phyloP scores from a whole-genome alignment of 495 filamentous ascomycete species.

The Tuber borchii region DNA sequence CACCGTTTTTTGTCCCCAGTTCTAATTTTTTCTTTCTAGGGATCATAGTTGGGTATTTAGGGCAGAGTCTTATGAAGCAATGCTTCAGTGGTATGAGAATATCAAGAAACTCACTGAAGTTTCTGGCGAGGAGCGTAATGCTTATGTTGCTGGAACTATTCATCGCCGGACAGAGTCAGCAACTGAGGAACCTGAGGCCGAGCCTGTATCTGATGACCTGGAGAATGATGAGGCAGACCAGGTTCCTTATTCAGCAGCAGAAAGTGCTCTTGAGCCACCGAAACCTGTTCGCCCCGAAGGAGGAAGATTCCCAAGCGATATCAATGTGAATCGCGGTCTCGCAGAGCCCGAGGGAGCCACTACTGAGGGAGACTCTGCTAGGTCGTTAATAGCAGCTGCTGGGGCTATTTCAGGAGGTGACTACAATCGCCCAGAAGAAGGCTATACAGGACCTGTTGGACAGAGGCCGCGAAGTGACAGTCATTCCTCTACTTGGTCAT shows the following conservation, averaged over 20 bases:
- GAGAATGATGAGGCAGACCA: constrained; percentile 41
- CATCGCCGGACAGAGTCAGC: constrained; percentile 16
- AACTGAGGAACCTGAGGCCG: constrained; percentile 19
- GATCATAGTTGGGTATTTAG: constrained; percentile 98
- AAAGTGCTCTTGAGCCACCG: constrained; percentile 19
- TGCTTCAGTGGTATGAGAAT: constrained; percentile 95
- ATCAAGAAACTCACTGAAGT: constrained; percentile 80
- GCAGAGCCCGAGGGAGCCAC: constrained; percentile 5
- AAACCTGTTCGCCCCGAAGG: constrained; percentile 37
- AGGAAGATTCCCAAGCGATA: constrained; percentile 41
- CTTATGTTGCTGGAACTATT: constrained; percentile 57
- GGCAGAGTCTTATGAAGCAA: constrained; percentile 87
- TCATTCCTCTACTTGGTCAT: constrained; percentile 35
- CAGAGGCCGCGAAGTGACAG: constrained; percentile 28
- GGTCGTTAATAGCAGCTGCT: constrained; percentile 39
- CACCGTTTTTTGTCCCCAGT: not conserved
- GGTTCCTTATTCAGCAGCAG: constrained; percentile 45
- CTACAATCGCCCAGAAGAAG: not conserved
- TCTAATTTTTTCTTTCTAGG: constrained; percentile 41
- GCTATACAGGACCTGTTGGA: constrained; percentile 8
- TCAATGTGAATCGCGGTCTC: constrained; percentile 30
- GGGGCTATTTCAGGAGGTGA: constrained; percentile 17
- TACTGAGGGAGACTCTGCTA: constrained; percentile 25
- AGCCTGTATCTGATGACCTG: constrained; percentile 17
- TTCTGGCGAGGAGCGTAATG: constrained; percentile 80